Conservation (phyloP, 306 rosid genomes). For the Cucurbita ficifolia region DNA sequence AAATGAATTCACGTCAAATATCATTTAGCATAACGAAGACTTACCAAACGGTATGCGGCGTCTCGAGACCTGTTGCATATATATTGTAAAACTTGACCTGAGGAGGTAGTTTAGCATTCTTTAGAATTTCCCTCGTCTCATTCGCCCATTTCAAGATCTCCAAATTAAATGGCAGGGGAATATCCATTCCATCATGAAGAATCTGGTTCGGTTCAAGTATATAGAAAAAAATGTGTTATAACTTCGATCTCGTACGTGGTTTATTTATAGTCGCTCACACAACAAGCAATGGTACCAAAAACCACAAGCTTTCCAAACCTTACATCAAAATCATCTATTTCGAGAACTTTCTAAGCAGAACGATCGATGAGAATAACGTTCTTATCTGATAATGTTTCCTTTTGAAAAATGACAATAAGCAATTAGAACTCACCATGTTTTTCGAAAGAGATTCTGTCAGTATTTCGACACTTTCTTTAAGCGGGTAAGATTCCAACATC, state of each 20-base stretch:
- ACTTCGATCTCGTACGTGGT: not conserved
- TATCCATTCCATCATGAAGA: slow-evolving; percentile 33
- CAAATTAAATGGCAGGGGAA: slow-evolving; percentile 62
- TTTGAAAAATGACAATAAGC: not conserved
- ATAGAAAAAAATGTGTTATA: not conserved
- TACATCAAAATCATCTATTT: not conserved
- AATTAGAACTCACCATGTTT: slow-evolving; percentile 44
- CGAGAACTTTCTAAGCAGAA: not conserved
- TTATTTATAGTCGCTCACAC: not conserved
- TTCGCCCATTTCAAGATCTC: slow-evolving; percentile 81
- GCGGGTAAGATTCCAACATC: slow-evolving; percentile 67
- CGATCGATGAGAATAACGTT: not conserved
- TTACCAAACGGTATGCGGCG: slow-evolving; percentile 89
- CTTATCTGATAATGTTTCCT: not conserved
- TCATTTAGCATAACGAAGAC: slow-evolving; percentile 6
- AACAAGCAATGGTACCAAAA: not conserved
- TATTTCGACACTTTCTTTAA: slow-evolving; percentile 38
- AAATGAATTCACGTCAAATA: not conserved
- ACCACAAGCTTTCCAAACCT: not conserved
- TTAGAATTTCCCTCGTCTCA: slow-evolving; percentile 52
- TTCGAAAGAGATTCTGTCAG: slow-evolving; percentile 51
- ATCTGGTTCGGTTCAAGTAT: slow-evolving; percentile 36
- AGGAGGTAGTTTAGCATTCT: slow-evolving; percentile 74
- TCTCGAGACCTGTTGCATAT: slow-evolving; percentile 57
- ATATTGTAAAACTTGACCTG: slow-evolving; percentile 76